Conservation (phyloP, 768 basidiomycete genomes). For the Suillus plorans region DNA sequence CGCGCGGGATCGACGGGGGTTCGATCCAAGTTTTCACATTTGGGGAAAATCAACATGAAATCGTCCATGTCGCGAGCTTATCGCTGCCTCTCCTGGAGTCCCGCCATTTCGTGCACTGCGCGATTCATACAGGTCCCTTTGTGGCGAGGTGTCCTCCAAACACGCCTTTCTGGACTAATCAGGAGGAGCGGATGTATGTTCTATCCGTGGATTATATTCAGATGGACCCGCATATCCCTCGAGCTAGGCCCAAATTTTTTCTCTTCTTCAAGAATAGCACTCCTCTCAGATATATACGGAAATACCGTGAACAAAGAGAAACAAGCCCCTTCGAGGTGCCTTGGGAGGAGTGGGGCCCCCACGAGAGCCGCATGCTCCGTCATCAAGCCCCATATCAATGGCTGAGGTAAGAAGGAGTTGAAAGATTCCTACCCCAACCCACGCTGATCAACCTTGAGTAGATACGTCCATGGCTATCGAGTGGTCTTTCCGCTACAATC, state of each 20-base stretch:
- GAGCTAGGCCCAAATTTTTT: conserved; percentile 18
- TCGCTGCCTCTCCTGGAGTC: conserved; percentile 13
- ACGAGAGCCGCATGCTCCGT: conserved; percentile 32
- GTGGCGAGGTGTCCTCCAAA: conserved; percentile 22
- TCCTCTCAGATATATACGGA: conserved; percentile 22
- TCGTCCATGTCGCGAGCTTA: conserved; percentile 22
- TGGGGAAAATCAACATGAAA: conserved; percentile 1
- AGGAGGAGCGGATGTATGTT: conserved; percentile 22
- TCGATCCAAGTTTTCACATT: conserved; percentile 46
- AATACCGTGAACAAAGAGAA: neutral
- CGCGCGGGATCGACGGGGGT: conserved; percentile 33
- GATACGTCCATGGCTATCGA: conserved; percentile 44
- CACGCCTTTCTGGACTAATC: conserved; percentile 27
- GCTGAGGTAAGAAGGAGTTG: conserved; percentile 33
- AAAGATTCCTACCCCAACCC: too few species aligned
- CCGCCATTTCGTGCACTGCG: conserved; percentile 16
- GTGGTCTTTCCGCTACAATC: conserved; percentile 26
- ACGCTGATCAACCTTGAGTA: conserved; percentile 10
- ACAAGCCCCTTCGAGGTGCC: conserved; percentile 12
- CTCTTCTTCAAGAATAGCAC: conserved; percentile 34
- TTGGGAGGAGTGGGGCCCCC: conserved; percentile 42
- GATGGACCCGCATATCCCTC: conserved; percentile 1
- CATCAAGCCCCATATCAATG: conserved; percentile 35
- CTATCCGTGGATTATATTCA: conserved; percentile 24
- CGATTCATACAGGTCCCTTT: conserved; percentile 36